These are phyloP conservation scores for Trypanosoma platydactyli DNA, from an alignment of 208 protist genomes.

Conservation along the genomic window DNA sequence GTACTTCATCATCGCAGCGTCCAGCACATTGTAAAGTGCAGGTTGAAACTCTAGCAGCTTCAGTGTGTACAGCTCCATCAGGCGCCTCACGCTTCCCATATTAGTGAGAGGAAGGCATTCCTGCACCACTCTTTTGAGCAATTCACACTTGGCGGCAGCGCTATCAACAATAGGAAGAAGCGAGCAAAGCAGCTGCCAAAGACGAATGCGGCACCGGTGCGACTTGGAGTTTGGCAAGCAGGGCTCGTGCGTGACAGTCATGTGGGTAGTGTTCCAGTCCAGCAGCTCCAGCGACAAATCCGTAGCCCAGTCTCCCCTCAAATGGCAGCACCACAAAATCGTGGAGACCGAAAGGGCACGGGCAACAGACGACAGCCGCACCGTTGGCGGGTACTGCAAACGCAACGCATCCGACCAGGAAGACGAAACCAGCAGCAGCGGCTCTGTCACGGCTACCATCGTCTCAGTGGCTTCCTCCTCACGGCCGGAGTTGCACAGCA, in stretches of 20 bases:
- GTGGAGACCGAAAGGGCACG: slow-evolving; percentile 67
- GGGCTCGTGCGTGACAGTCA: slow-evolving; percentile 63
- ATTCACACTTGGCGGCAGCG: slow-evolving; percentile 22
- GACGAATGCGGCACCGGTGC: slow-evolving; percentile 81
- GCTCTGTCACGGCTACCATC: slow-evolving; percentile 73
- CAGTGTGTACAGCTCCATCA: slow-evolving; percentile 88
- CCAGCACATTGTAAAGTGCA: slow-evolving; percentile 50
- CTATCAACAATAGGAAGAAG: slow-evolving; percentile 56
- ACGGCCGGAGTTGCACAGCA: slow-evolving; percentile 70
- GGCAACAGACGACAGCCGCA: slow-evolving; percentile 66
- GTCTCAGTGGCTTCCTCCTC: slow-evolving; percentile 83
- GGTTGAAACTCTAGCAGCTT: slow-evolving; percentile 58
- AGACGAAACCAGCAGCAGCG: slow-evolving; percentile 34
- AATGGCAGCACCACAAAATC: slow-evolving; percentile 62
- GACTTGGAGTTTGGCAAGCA: slow-evolving; percentile 91
- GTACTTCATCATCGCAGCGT: slow-evolving; percentile 55
- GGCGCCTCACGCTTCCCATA: slow-evolving; percentile 84
- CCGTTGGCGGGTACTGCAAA: slow-evolving; percentile 67
- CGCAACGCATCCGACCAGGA: slow-evolving; percentile 58
- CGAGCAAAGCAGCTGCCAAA: slow-evolving; percentile 86
- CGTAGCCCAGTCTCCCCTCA: slow-evolving; percentile 30
- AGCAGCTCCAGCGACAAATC: slow-evolving; percentile 60
- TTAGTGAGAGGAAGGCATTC: slow-evolving; percentile 78
- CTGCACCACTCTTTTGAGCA: slow-evolving; percentile 45
- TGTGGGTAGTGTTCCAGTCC: slow-evolving; percentile 58